Percentiles rank a stretch among this genome's conserved stretches.
Conservation (phyloP, 441 rosid genomes). For the Corymbia citriodora region DNA sequence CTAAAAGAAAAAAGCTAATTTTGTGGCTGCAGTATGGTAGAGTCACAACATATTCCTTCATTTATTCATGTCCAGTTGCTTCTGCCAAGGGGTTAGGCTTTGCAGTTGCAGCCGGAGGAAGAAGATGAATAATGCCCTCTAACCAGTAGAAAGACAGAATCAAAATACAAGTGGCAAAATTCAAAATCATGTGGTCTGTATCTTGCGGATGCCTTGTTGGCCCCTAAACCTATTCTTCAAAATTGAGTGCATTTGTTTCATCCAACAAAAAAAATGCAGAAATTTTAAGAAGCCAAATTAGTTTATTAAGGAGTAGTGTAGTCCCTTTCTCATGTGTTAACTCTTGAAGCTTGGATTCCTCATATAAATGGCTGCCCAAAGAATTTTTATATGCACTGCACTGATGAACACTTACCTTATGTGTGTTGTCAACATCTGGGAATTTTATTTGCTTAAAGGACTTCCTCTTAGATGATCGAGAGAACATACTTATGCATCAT, state of each 20-base stretch:
- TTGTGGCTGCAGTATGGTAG: neutral
- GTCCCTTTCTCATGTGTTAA: neutral
- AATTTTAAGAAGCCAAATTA: neutral
- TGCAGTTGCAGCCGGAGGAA: neutral
- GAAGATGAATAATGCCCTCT: neutral
- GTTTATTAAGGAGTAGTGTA: neutral
- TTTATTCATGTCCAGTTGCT: neutral
- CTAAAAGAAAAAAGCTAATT: neutral
- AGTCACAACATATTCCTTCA: neutral
- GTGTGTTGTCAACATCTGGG: neutral
- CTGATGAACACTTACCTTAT: neutral
- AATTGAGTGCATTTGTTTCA: neutral
- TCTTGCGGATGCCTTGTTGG: neutral
- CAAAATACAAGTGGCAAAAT: neutral
- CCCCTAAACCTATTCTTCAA: neutral
- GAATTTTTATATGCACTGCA: neutral
- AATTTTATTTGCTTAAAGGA: neutral
- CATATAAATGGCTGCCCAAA: neutral
- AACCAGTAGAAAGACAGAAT: neutral
- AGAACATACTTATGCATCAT: neutral
- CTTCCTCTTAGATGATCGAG: neutral
- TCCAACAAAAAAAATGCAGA: neutral
- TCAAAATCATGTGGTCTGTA: neutral
- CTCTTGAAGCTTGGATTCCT: neutral
- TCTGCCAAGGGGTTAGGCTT: neutral